Evolutionary conservation across 129 eudicot species (phyloP), one percentile per base, ranked within the genome.

Genomic region (Flaveria linearis): DNA sequence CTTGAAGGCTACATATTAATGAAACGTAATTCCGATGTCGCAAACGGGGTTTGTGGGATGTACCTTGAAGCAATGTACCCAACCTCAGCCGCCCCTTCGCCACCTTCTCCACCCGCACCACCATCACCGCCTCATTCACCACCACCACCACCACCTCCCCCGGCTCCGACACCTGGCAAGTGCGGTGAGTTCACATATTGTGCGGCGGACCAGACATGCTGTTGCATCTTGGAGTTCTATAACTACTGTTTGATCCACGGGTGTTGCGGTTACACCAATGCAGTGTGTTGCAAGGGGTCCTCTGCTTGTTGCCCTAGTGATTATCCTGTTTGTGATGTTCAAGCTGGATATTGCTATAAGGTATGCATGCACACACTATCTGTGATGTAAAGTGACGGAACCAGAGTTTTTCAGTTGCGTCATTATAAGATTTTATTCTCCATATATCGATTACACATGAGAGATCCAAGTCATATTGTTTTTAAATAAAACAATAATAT

Each of bases 11-110:
- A 89, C 79, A 77, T 82, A 14, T 78, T 84, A 36, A 86, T 89
- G 63, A 73, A 50, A 74, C 74, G 91, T 30, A 79, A 81, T 43
- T 62, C 86, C 1, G 8, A 64, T 62, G 30, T 58, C 14, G 18
- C 51, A 23, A 72, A 74, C 30, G 96, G 96, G n/a, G 87, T 84
- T 25, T 89, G 96, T 76, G 96, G 86, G 18, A 89, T 89, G 77
- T 77, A 85, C 65, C 85, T 85, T 43, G 76, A 76, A 83, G 83
- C 96, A 51, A 66, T 81, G 63, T 86, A 89, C 76, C 96, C 96
- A 20, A 39, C 70, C n/a, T 56, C 85, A 16, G 57, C 79, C 26
- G 65, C 81, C n/a, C 76, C 84, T 1, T 42, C 87, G 2, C 84
- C 85, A 1, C 67, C 71, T 11, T 74, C 81, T 1, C 72, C 88